phyloP scores from a whole-genome alignment of 176 grass and related monocot genomes.

The Panicum miliaceum region DNA sequence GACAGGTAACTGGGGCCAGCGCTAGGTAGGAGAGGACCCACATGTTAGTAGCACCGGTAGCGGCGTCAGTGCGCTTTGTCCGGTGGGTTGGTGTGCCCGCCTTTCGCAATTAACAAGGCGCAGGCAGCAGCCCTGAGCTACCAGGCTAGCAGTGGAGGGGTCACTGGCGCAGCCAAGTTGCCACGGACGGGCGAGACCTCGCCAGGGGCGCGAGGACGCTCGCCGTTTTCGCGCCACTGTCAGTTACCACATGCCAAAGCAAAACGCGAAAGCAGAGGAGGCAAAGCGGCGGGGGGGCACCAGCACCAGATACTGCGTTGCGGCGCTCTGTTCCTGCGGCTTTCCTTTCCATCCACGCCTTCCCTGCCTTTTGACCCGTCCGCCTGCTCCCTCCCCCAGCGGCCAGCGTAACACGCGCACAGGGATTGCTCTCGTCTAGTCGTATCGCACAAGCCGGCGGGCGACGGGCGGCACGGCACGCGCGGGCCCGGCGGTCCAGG shows the following conservation, averaged over 20 bases:
- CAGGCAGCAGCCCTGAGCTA: background rate
- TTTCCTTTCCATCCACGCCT: background rate
- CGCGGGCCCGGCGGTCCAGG: background rate
- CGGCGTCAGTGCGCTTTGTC: background rate
- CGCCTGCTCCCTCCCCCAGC: background rate
- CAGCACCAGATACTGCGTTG: background rate
- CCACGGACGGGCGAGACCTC: conserved; percentile 18
- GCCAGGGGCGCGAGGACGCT: background rate
- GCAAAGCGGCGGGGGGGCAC: background rate
- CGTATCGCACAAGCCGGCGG: background rate
- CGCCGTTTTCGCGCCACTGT: background rate
- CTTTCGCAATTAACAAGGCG: conserved; percentile 37
- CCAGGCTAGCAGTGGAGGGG: background rate
- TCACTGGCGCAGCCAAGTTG: background rate
- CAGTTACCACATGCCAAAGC: conserved; percentile 40
- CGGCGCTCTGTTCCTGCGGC: background rate
- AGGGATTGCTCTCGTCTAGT: background rate
- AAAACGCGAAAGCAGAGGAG: conserved; percentile 1
- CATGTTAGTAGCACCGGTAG: background rate
- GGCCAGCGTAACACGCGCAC: no score
- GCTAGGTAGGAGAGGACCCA: background rate
- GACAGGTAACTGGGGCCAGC: background rate
- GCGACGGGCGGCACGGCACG: background rate
- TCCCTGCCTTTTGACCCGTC: background rate
- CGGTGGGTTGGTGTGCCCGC: conserved; percentile 32